Base-by-base conservation (phyloP, 495 filamentous ascomycete species). In the Hypoxylon cercidicola region DNA sequence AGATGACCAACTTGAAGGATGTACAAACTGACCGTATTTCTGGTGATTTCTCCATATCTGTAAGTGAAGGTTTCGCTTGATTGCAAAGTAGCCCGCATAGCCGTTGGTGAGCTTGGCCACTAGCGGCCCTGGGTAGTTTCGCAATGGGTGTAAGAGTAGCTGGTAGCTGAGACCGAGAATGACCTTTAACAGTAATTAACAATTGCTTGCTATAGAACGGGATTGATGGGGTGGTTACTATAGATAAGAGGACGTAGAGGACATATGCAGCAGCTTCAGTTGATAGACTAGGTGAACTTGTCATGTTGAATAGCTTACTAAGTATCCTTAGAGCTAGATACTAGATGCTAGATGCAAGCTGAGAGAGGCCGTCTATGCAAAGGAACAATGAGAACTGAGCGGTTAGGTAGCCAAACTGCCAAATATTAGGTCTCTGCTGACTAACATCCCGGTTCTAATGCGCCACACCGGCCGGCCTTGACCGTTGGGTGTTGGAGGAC, bases 81-180 rank as follows among this genome's bases (percentile, higher is more conserved):
- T 39, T 46, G 61, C 53, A 18, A 58, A 48, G 21, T 32, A 53
- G 8, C 44, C 61, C 9, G 46, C 19, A 7, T 64, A 64, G 18
- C 20, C 34, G n/a, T 59, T 59, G 8, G 55, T 59, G 16, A 75
- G 32, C 20, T 66, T 73, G 6, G 65, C 69, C 21, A 72, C 21
- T 9, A 76, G 49, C 0, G 74, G 76, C 9, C 76, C 76, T 10
- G 76, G 74, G 34, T 72, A 74, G 20, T 64, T 68, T 10, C 70
- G 59, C 0, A 73, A 55, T 0, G 75, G 74, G 51, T 77, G 70
- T 37, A 77, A 47, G 47, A 55, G 56, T 8, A 55, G 12, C 21
- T 60, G 58, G 25, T 71, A 67, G 48, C 46, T 37, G 15, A 64
- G 23, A 41, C 20, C 39, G 3, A 48, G 23, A 25, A 28, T 16